A percentile compares a stretch with the other conserved stretches of the same genome.
Evolutionary conservation across 108 stramenopile species (phyloP).

Genomic region (Aurantiochytrium sp.): DNA sequence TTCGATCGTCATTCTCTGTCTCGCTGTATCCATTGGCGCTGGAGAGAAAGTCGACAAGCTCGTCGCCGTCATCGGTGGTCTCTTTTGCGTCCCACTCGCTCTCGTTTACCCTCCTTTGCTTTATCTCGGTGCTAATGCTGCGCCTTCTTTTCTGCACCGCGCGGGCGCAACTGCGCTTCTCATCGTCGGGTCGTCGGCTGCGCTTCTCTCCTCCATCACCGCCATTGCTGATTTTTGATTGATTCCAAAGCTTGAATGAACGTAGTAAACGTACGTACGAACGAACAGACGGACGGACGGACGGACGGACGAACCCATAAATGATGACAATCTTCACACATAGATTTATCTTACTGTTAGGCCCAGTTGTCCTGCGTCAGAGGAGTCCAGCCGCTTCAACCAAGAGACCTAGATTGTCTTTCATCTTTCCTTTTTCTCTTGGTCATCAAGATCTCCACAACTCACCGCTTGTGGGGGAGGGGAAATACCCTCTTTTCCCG

Average conservation of each 20-base stretch:
- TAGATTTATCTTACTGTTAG: too few relatives aligned
- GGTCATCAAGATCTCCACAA: neutral
- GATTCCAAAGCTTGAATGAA: too few relatives aligned
- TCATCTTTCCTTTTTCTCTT: too few relatives aligned
- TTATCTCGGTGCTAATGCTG: neutral
- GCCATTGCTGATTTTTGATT: neutral
- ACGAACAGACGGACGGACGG: too few relatives aligned
- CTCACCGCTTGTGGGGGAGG: neutral
- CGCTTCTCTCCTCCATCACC: neutral
- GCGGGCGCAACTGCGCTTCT: neutral
- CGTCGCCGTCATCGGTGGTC: neutral
- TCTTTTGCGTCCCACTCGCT: slow-evolving; percentile 8
- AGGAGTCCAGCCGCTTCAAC: neutral
- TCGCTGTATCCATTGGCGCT: neutral
- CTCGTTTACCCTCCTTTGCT: neutral
- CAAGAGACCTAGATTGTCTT: too few relatives aligned
- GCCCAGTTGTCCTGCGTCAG: too few relatives aligned
- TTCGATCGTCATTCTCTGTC: neutral
- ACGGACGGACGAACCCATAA: too few relatives aligned
- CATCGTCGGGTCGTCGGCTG: neutral
- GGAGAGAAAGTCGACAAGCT: slow-evolving; percentile 10
- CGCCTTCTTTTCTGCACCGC: neutral
- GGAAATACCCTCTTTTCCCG: too few relatives aligned
- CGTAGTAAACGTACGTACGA: too few relatives aligned
- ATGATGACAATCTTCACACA: too few relatives aligned